Evolutionary conservation across 2,329 filamentous ascomycete species (phyloP).

Genomic region (Phaeomoniella chlamydospora): DNA sequence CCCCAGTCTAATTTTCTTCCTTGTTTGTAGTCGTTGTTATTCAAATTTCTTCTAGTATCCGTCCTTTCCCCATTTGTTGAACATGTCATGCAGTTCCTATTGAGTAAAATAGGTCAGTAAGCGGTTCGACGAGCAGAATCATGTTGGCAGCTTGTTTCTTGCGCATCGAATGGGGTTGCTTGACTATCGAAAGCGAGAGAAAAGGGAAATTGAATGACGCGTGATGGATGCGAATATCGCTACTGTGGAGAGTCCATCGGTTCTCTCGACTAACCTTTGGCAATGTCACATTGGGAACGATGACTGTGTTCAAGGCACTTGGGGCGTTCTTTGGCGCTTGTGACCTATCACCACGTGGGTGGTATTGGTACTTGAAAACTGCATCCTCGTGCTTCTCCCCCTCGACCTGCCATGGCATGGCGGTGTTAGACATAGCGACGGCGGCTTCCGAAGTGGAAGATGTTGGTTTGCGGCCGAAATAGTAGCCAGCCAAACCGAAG

Average conservation of each 20-base stretch:
- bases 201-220: no score
- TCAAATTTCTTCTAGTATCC: no score
- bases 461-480: conserved; percentile 70
- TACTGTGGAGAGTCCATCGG: conserved; percentile 20
- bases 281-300: conserved; percentile 84
- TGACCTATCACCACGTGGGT: conserved; percentile 70
- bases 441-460: conserved; percentile 65
- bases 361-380: conserved; percentile 57
- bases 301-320: conserved; percentile 86
- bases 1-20: no score
- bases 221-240: no score
- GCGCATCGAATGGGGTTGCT: no score
- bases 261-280: conserved; percentile 52
- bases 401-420: conserved; percentile 83
- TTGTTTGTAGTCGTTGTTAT: no score
- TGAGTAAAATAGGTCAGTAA: conserved; percentile 1
- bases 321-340: conserved; percentile 74
- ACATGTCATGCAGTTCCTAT: conserved; percentile 83
- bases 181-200: no score
- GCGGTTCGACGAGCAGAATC: no score
- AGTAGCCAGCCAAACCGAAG: conserved; percentile 75
- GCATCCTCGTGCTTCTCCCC: conserved; percentile 46
- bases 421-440: conserved; percentile 58
- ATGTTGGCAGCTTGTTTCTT: no score
- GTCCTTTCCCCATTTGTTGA: conserved; percentile 99